Conservation (phyloP, 2,329 filamentous ascomycete species). For the Diaporthe australafricana region DNA sequence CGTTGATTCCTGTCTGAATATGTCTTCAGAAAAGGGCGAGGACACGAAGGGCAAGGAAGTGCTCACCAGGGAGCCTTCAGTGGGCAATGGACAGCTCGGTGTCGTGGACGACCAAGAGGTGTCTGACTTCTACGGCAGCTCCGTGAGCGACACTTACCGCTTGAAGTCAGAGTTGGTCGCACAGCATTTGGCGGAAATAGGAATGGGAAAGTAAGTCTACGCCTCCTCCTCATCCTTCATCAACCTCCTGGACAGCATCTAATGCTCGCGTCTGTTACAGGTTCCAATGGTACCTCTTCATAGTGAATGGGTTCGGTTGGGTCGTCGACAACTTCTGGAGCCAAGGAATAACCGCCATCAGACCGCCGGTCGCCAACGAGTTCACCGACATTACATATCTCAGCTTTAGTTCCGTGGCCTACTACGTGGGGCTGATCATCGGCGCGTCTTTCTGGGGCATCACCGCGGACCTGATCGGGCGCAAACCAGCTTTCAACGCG, state of each 20-base stretch:
- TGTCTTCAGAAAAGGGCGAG: conserved; percentile 20
- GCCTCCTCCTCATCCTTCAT: too few relatives aligned
- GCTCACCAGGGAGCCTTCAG: neutral
- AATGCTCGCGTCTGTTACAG: neutral
- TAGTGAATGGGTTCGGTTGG: conserved; percentile 60
- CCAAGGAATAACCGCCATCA: conserved; percentile 50
- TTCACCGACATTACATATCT: conserved; percentile 47
- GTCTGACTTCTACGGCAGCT: conserved; percentile 51
- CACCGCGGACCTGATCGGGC: conserved; percentile 54
- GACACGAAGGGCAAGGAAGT: conserved; percentile 21
- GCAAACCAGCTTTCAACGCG: conserved; percentile 57
- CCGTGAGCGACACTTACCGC: conserved; percentile 46
- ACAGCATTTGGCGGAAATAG: conserved; percentile 45
- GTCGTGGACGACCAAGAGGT: conserved; percentile 44
- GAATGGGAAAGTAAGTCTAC: conserved; percentile 49
- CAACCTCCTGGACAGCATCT: neutral
- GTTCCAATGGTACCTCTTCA: conserved; percentile 57
- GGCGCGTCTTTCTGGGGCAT: conserved; percentile 60
- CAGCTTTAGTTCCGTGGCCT: conserved; percentile 50
- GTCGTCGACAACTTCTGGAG: conserved; percentile 57
- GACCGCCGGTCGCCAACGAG: conserved; percentile 49
- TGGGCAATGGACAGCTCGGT: conserved; percentile 23
- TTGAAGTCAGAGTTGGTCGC: conserved; percentile 49
- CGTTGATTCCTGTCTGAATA: neutral
- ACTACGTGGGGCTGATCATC: conserved; percentile 56